Evolutionary conservation across 345 rosid genomes (phyloP), one percentile per base, ranked within the genome.

Genomic region (Pugionium cornutum): DNA sequence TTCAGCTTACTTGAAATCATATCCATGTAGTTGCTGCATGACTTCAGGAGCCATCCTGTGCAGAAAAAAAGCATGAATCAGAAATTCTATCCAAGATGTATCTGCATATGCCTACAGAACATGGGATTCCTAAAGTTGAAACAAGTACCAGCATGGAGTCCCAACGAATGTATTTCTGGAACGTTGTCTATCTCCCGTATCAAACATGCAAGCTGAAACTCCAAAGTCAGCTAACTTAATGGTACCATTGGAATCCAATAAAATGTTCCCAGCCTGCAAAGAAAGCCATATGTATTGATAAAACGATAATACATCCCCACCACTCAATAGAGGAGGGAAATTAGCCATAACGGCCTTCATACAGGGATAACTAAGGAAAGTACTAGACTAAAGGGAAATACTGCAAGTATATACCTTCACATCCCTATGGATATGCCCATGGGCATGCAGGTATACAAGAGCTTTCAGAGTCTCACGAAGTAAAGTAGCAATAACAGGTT

Each of bases 21-120:
- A 94, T 70, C 97, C 99, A 79, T 94, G 97, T 78, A 88, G 66
- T 67, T 94, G 99, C 73, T 94, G 99, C 99, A 94, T 94, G 53
- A 94, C 99, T 84, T 90, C 99, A 70, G 99, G 99, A 74, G 99
- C 99, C 99, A 94, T 90, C 99, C 99, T 94, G 75, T 60, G 68
- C 75, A 56, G 45, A 68, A 51, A 57, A 18, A 59, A 69, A 44
- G 48, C 36, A 39, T n/a, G 40, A 62, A 72, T 48, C 58, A 49
- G 66, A 61, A 18, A 5, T 59, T 63, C 3, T 3, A 55, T 55
- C 53, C 18, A 18, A 18, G 18, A 18, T 18, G 18, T 18, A 18
- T 53, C 37, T 3, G 36, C 41, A 49, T 50, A 57, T 25, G 34
- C 44, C 53, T 6, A 53, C 36, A 43, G 49, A 75, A 68, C 45